These are phyloP conservation scores for Baudoinia panamericana DNA, from an alignment of 495 filamentous ascomycete species.

Conservation along the genomic window DNA sequence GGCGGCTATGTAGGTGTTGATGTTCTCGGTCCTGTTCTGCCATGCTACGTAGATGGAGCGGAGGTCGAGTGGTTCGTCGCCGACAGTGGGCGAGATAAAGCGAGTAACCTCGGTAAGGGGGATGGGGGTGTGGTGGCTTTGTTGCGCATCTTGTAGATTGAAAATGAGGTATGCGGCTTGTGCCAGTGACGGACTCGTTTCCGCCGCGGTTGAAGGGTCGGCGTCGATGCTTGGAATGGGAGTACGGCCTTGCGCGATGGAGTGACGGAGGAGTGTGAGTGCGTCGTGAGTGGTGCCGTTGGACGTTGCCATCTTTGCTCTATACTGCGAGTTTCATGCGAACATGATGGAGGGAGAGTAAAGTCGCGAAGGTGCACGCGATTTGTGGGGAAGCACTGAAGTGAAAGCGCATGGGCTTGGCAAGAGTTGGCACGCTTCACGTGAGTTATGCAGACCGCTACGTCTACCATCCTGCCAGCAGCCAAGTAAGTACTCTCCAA, in stretches of 20 bases:
- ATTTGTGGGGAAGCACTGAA: too few relatives aligned
- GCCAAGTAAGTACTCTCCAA: constrained; percentile 7
- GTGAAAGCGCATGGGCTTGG: too few relatives aligned
- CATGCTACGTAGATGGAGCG: constrained; percentile 92
- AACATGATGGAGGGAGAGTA: too few relatives aligned
- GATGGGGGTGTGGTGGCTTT: constrained; percentile 47
- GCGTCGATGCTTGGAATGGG: constrained; percentile 57
- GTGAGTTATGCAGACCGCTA: too few relatives aligned
- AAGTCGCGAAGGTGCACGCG: too few relatives aligned
- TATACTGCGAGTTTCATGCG: too few relatives aligned
- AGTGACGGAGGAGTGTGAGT: constrained; percentile 63
- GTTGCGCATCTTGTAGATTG: constrained; percentile 27
- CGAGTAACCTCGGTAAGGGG: constrained; percentile 62
- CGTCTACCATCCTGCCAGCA: neutral
- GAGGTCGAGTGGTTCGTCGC: constrained; percentile 59
- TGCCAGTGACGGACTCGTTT: constrained; percentile 44
- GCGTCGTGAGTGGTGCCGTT: constrained; percentile 40
- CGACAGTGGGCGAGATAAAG: constrained; percentile 50
- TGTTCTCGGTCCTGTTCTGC: constrained; percentile 75
- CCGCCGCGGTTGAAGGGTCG: constrained; percentile 39
- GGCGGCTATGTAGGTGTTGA: constrained; percentile 77
- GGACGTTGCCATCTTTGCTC: constrained; percentile 24
- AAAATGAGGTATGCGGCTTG: constrained; percentile 76
- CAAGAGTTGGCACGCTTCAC: too few relatives aligned
- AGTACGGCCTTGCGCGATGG: constrained; percentile 52